Evolutionary conservation across 2,329 filamentous ascomycete species (phyloP).

Genomic region (Chaetomium sp.): DNA sequence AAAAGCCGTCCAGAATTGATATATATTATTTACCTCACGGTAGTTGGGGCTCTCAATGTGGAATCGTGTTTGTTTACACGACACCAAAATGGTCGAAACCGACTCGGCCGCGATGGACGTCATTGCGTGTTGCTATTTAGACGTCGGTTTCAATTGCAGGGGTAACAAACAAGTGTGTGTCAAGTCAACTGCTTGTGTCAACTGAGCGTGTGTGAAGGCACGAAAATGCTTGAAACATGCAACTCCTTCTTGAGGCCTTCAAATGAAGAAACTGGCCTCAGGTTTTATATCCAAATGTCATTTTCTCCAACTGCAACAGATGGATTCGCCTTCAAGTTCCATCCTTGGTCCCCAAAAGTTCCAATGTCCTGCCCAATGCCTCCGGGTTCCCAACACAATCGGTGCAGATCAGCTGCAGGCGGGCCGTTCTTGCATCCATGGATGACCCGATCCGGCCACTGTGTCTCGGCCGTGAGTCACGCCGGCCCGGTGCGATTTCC

Average conservation of each 20-base stretch:
- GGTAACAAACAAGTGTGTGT: neutral
- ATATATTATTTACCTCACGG: constrained; percentile 51
- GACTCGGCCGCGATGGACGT: constrained; percentile 50
- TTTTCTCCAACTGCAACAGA: neutral
- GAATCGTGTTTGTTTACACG: constrained; percentile 69
- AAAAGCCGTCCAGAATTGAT: neutral
- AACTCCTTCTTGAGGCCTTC: neutral
- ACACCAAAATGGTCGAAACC: constrained; percentile 59
- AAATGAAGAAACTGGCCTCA: neutral
- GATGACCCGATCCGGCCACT: neutral
- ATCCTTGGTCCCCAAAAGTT: neutral
- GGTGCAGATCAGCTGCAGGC: neutral
- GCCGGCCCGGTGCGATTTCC: constrained; percentile 1
- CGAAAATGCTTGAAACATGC: neutral
- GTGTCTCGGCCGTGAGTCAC: constrained; percentile 19
- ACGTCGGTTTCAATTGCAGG: neutral
- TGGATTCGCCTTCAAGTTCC: neutral
- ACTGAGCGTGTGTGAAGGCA: neutral
- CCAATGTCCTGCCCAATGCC: neutral
- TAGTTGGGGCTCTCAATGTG: constrained; percentile 59
- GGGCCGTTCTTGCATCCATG: neutral
- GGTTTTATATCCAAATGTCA: neutral
- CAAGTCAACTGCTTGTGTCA: neutral
- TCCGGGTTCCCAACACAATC: neutral
- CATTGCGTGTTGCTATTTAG: constrained; percentile 25